phyloP scores from a whole-genome alignment of 331 rosid species.

The Pyracantha coccinea region DNA sequence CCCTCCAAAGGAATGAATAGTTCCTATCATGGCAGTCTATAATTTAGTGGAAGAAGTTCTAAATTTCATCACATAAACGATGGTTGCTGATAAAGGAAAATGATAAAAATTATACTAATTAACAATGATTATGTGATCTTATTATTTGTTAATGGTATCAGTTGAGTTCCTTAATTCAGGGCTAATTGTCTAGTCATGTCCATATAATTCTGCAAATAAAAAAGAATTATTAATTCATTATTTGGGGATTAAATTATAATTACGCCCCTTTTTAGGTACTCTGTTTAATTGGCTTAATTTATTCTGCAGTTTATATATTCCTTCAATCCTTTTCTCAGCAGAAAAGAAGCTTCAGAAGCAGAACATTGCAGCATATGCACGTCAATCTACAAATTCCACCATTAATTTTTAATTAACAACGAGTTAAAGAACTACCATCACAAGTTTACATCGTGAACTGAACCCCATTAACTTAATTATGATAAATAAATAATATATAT shows the following conservation, averaged over 20 bases:
- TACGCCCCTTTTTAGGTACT: not conserved
- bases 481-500: no score
- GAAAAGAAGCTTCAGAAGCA: not conserved
- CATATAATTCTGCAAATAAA: not conserved
- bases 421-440: not conserved
- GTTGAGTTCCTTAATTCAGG: no score
- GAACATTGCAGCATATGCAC: not conserved
- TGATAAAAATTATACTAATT: no score
- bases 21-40: not conserved
- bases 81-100: no score
- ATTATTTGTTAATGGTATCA: no score
- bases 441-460: not conserved
- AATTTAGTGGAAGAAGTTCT: no score
- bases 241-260: not conserved
- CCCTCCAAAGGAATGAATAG: not conserved
- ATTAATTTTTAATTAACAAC: no score
- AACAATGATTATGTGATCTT: no score
- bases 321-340: not conserved
- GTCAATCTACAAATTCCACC: not conserved
- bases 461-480: not conserved
- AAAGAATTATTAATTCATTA: not conserved
- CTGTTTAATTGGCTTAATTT: not conserved
- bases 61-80: no score
- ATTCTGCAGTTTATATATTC: not conserved
- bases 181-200: no score